Base-by-base conservation (phyloP, 768 basidiomycete species). In the Mycena indigotica region DNA sequence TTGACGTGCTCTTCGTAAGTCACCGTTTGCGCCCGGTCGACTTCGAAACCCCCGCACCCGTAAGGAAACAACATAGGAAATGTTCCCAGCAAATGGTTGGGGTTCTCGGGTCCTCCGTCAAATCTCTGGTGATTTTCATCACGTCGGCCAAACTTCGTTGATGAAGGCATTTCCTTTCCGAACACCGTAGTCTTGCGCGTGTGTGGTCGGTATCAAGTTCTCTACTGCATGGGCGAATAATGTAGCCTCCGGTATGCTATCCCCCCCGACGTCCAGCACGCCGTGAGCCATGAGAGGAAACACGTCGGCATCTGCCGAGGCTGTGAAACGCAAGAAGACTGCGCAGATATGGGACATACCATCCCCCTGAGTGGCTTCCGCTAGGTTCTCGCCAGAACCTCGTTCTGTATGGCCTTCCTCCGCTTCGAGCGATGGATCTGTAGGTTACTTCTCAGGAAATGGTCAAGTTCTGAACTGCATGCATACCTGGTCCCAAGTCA, bases 11-110 rank as follows among this genome's bases (percentile, higher is more conserved):
- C 50, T 49, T 72, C 63, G 44, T 72, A 74, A 0, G 64, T 38
- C 1, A 75, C 65, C 5, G 58, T 35, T 0, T 28, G 23, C 13
- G 24, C 19, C 28, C 66, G 19, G 1, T 50, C 46, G 0, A 53
- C 61, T 51, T 77, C 75, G 32, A 76, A 65, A 0, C 73, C 74
- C 0, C 75, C 75, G n/a, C 38, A 24, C 16, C 10, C 76, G 63
- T 74, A 77, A 3, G 75, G 74, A 55, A 73, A 77, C 0, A 75
- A 62, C 0, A 51, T 51, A 0, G 73, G 74, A 50, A 73, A 77
- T 8, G 65, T 44, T 1, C 70, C 72, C 10, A 73, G 57, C 0
- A 72, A 32, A 44, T 72, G 72, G 50, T 73, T 72, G 0, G 68
- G 61, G 46, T 70, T 60, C 15, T 62, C 57, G 0, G 65, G 56